Base-by-base conservation (phyloP, 2,329 filamentous ascomycete species). In the Penicillium nordicum region DNA sequence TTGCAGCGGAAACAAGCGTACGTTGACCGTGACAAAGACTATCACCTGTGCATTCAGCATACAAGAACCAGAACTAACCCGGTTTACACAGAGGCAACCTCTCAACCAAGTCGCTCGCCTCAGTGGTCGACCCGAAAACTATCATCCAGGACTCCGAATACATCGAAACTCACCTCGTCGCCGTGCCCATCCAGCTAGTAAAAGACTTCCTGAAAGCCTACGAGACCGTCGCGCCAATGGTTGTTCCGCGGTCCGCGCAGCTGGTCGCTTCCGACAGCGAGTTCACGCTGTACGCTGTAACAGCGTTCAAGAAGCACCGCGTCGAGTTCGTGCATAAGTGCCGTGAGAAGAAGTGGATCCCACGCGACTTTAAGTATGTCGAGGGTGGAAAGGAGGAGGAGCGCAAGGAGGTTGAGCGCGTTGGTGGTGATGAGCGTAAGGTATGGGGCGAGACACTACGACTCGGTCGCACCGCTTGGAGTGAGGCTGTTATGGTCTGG, bases 401-500 rank as follows among this genome's bases (percentile, higher is more conserved):
- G 76, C 85, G 88, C 70, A 87, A 86, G 67, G 93, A 99, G 78
- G 81, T 96, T 30, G 89, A 93, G 65, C 86, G 88, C 57, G 84
- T 96, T 47, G 84, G 85, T 56, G 88, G 86, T 63, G 92, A 97
- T 71, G 92, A 96, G 79, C 85, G 88, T 74, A 96, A 94, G 78
- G 82, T 96, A 2, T 96, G 92, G 86, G 92, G 91, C 11, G 93
- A 99, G 77, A 92, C 92, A 3, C 75, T 99, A 69, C 84, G 92
- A 63, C 82, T 97, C 67, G 90, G 88, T 14, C 82, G 92, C 60
- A 96, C 91, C n/a, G 92, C 91, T 16, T 99, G 94, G 85, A 93
- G 91, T 70, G 94, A 99, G 78, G 88, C 88, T 60, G 91, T 96
- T 63, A 96, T 96, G 90, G 88, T 93, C 52, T 96, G 92, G 91